A percentile compares a stretch with the other conserved stretches of the same genome.
phyloP scores from a whole-genome alignment of 2,329 filamentous ascomycete genomes.

The Paraconiothyrium brasiliense region DNA sequence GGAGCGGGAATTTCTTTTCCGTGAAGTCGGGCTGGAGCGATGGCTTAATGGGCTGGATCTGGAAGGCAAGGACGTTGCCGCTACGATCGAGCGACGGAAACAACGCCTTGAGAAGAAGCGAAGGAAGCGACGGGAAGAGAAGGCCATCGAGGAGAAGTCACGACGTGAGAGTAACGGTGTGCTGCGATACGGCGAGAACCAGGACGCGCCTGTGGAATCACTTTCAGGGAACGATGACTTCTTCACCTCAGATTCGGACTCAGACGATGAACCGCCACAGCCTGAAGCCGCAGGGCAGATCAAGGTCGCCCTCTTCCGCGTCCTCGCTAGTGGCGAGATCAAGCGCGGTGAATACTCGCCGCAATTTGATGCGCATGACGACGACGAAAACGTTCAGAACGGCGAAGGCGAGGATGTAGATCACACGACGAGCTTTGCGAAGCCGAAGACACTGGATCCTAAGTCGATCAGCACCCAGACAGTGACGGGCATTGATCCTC shows the following conservation, averaged over 20 bases:
- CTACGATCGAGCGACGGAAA: constrained; percentile 73
- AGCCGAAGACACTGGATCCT: constrained; percentile 93
- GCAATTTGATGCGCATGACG: constrained; percentile 96
- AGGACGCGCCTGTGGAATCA: constrained; percentile 76
- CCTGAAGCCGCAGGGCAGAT: constrained; percentile 97
- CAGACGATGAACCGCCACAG: constrained; percentile 82
- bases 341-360: constrained; percentile 98
- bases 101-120: constrained; percentile 83
- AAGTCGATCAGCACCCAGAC: constrained; percentile 99
- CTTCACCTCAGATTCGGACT: constrained; percentile 71
- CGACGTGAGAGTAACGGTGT: constrained; percentile 62
- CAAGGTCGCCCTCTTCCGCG: constrained; percentile 95
- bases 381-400: constrained; percentile 73
- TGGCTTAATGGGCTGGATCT: constrained; percentile 97
- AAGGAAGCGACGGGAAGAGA: constrained; percentile 74
- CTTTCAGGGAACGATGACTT: constrained; percentile 74
- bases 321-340: constrained; percentile 94
- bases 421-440: constrained; percentile 97
- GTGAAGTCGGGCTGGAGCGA: constrained; percentile 92
- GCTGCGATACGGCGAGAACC: constrained; percentile 82
- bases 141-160: constrained; percentile 58
- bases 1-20: constrained; percentile 95
- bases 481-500: constrained; percentile 96
- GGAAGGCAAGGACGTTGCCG: constrained; percentile 86
- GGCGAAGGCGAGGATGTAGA: constrained; percentile 82